Evolutionary conservation across 192 early-diverging fungal genomes (phyloP).

Genomic region (Umbelopsis vinacea): DNA sequence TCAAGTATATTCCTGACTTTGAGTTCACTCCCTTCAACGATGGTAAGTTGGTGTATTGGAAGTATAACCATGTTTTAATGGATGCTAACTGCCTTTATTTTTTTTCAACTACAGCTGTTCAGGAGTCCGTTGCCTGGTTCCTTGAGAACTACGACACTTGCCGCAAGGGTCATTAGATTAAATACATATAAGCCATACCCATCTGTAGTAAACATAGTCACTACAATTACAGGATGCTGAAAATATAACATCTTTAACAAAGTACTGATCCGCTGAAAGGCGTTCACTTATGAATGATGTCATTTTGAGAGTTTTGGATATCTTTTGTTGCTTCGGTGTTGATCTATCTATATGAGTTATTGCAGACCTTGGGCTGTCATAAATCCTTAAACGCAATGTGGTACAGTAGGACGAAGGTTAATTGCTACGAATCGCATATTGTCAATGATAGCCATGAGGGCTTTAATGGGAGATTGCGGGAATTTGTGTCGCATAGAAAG

Average conservation of each 20-base stretch:
- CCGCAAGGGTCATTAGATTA: constrained; percentile 48
- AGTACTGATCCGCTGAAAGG: neutral
- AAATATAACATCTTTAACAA: constrained; percentile 1
- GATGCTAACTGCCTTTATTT: neutral
- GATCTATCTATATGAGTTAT: too few relatives aligned
- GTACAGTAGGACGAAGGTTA: too few relatives aligned
- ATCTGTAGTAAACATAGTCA: neutral
- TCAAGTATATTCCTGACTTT: constrained; percentile 71
- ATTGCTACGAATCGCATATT: too few relatives aligned
- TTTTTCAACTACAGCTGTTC: constrained; percentile 49
- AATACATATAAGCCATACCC: constrained; percentile 14
- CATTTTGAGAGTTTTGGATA: too few relatives aligned
- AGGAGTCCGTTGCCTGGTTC: constrained; percentile 78
- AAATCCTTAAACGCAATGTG: too few relatives aligned
- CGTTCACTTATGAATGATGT: too few relatives aligned
- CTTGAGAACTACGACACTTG: constrained; percentile 66
- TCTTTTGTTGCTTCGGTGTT: too few relatives aligned
- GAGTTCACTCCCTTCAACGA: constrained; percentile 78
- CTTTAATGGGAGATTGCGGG: too few relatives aligned
- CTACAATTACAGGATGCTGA: neutral
- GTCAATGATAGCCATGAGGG: too few relatives aligned
- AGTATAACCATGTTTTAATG: neutral
- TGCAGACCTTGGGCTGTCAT: too few relatives aligned
- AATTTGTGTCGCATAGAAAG: too few relatives aligned
- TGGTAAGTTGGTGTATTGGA: constrained; percentile 41